A percentile compares a stretch with the other conserved stretches of the same genome.
These are phyloP conservation scores for Piedraia hortae DNA, from an alignment of 2,329 filamentous ascomycete genomes.

Conservation along the genomic window DNA sequence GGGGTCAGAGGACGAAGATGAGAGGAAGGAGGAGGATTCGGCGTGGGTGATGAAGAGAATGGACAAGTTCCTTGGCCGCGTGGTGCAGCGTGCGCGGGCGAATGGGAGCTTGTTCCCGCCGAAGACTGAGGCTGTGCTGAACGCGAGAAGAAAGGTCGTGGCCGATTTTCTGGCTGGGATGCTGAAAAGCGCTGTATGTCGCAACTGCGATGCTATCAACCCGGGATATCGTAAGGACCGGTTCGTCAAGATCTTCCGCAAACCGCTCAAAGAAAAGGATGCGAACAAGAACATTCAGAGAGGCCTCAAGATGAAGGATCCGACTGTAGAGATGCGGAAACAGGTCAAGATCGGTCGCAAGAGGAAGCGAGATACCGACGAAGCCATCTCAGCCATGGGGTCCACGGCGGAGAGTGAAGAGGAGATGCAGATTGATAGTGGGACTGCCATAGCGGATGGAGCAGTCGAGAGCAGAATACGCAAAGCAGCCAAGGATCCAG, in stretches of 20 bases:
- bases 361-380: conserved; percentile 28
- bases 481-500: conserved; percentile 19
- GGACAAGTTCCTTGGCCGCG: conserved; percentile 42
- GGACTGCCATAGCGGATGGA: conserved; percentile 24
- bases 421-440: conserved; percentile 15
- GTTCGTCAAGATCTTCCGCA: conserved; percentile 83
- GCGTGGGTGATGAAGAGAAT: conserved; percentile 27
- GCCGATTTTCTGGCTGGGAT: conserved; percentile 60
- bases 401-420: conserved; percentile 13
- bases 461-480: conserved; percentile 11
- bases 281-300: conserved; percentile 46
- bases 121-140: conserved; percentile 63
- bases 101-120: conserved; percentile 22
- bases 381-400: conserved; percentile 40
- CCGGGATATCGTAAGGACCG: conserved; percentile 70
- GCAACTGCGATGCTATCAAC: conserved; percentile 39
- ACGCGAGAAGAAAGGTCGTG: conserved; percentile 47
- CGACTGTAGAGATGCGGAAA: conserved; percentile 31
- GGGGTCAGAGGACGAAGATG: conserved; percentile 20
- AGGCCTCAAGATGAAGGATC: conserved; percentile 40
- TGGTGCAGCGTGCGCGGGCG: conserved; percentile 32
- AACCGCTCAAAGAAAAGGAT: conserved; percentile 45
- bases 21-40: conserved; percentile 21
- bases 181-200: conserved; percentile 40
- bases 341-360: conserved; percentile 13